phyloP scores from a whole-genome alignment of 2,329 filamentous ascomycete genomes.

The Amauroascus verrucosus region DNA sequence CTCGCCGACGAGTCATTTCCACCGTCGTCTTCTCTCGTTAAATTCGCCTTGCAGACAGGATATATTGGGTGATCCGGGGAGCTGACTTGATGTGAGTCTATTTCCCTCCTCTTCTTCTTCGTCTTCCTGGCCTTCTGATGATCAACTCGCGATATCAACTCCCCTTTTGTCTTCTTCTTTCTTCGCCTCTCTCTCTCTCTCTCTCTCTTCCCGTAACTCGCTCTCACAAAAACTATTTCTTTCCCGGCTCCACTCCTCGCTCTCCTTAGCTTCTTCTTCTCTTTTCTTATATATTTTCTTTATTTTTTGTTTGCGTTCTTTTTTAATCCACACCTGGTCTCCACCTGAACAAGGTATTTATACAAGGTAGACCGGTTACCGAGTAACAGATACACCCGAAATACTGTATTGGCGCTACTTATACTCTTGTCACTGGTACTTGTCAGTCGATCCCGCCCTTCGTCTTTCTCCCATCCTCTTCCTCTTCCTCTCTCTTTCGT shows the following conservation, averaged over 20 bases:
- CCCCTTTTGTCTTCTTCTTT: no score
- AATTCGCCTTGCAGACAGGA: neutral
- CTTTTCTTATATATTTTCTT: neutral
- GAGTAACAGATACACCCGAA: slow-evolving; percentile 7
- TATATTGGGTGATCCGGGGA: neutral
- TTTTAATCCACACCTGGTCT: slow-evolving; percentile 2
- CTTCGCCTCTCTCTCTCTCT: no score
- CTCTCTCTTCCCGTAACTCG: no score
- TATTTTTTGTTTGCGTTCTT: neutral
- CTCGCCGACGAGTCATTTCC: no score
- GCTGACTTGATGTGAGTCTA: no score
- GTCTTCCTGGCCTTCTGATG: neutral
- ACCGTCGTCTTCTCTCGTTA: no score
- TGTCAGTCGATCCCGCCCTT: neutral
- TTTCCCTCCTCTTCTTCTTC: neutral
- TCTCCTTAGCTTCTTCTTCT: neutral
- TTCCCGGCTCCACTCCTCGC: neutral
- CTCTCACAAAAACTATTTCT: no score
- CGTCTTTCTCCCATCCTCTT: neutral
- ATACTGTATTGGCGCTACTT: slow-evolving; percentile 2
- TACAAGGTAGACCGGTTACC: slow-evolving; percentile 3
- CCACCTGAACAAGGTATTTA: slow-evolving; percentile 3
- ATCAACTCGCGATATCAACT: no score
- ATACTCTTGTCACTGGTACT: slow-evolving; percentile 8
- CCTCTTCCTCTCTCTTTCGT: neutral